phyloP scores from a whole-genome alignment of 2,329 filamentous ascomycete genomes.

The Monilinia laxa region DNA sequence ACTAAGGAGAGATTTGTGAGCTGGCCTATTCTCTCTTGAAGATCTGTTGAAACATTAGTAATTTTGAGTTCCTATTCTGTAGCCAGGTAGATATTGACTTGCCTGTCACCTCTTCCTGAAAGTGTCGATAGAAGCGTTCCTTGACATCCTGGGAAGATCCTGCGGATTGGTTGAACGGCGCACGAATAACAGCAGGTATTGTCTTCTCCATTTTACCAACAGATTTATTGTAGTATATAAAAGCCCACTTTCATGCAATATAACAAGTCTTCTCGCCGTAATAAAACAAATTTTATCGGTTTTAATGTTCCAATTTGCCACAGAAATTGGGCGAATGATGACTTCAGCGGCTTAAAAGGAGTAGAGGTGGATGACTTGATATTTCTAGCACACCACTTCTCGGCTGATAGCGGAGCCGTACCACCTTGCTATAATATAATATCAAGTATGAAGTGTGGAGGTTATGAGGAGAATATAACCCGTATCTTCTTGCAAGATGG shows the following conservation, averaged over 20 bases:
- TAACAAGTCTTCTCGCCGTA: background rate
- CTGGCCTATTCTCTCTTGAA: constrained; percentile 73
- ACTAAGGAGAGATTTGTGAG: constrained; percentile 62
- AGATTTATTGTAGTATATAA: background rate
- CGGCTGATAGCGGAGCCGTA: constrained; percentile 3
- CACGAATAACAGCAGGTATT: constrained; percentile 6
- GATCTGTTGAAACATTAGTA: constrained; percentile 49
- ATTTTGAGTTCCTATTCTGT: background rate
- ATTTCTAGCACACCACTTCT: constrained; percentile 13
- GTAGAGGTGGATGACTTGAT: constrained; percentile 10
- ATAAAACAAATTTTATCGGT: background rate
- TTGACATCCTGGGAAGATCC: constrained; percentile 52
- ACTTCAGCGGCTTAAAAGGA: background rate
- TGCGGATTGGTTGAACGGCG: constrained; percentile 29
- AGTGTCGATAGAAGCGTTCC: constrained; percentile 81
- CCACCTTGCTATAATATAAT: background rate
- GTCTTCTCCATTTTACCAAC: constrained; percentile 10
- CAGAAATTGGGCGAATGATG: background rate
- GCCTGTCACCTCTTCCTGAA: constrained; percentile 74
- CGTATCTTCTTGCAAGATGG: background rate
- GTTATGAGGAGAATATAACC: background rate
- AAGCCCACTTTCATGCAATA: background rate
- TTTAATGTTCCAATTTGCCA: background rate
- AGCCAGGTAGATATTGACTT: constrained; percentile 39
- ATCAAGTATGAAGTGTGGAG: background rate